Base-by-base conservation (phyloP, 2,329 filamentous ascomycete genomes). In the Fusarium kyushuense region DNA sequence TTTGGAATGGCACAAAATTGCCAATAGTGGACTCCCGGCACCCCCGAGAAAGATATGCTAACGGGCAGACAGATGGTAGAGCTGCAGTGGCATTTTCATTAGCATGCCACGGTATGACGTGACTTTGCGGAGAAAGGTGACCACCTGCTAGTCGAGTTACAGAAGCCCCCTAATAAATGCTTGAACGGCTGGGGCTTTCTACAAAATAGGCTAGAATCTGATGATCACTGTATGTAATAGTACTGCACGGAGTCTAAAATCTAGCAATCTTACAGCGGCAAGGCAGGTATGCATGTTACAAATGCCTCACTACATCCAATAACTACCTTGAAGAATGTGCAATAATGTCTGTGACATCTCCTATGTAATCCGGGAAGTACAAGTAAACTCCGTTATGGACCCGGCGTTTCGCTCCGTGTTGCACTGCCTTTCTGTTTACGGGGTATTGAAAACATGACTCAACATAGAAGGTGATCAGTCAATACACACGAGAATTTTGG, bases 401-500 rank as follows among this genome's bases (percentile, higher is more conserved):
- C 23, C 58, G 56, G 58, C 5, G 19, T 42, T 14, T 21, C 5
- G 13, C 19, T 21, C 57, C 56, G 56, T 25, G 16, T 27, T 25
- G 40, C 40, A 25, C 25, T n/a, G 40, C 10, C 40, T 25, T 25
- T 42, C 14, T 27, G 23, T 17, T 42, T 42, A 42, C 23, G 19
- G 38, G 19, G 29, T 23, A 47, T 14, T 21, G 29, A 48, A 48
- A 48, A 25, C 21, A 48, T 48, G 45, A 48, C 45, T 48, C 21
- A n/a, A n/a, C 12, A 17, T 32, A 25, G 23, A 25, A 33, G 45
- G 23, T 12, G 16, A n/a, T 27, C 21, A 6, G 5, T 3, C 1
- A 61, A 35, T 23, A 35, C 40, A 40, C 46, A 62, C 56, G 36
- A 21, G 32, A 16, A 4, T 29, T 55, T 38, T 57, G 25, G 4